Base-by-base conservation (phyloP, 202 grass and related monocot genomes). In the Zizania palustris region DNA sequence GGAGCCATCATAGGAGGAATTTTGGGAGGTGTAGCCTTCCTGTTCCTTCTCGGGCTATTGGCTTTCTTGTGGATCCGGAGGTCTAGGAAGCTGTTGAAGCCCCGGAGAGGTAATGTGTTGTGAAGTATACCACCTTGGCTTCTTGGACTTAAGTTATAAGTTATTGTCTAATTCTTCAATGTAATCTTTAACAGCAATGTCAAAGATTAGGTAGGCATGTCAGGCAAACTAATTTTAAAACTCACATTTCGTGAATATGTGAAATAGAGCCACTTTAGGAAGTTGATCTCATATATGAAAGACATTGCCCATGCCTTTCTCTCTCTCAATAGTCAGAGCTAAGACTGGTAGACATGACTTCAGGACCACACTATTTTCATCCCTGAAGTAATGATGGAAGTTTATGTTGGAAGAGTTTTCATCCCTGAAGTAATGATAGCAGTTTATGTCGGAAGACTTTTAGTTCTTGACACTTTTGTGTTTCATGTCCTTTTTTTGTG, bases 1-100 rank as follows among this genome's bases (percentile, higher is more conserved):
- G 56, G 76, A 45, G 92, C 78, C 19, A 81, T 96, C 50, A 88
- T 80, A 77, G 89, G 84, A 85, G 87, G 79, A 55, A 60, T 90
- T 78, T 21, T 78, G 2, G 90, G 89, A 72, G 93, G 82, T 75
- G 69, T 83, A 60, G 73, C 73, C 46, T 71, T 81, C 55, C 28
- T 92, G 22, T 58, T 88, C 60, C 75, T 96, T 82, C 16, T 81
- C 18, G 81, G 75, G 16, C 37, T 86, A 21, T 35, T 82, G 14
- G 73, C 73, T 78, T 73, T 93, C 34, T 60, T 90, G 60, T 81
- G 88, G 82, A 78, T 83, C 55, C 37, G 40, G 19, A 57, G 56
- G 55, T 88, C 67, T 49, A 85, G 82, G 63, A 66, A 75, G 20
- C 42, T 63, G 35, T 76, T 72, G 79, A 87, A 69, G 18, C 69